Evolutionary conservation across 2,329 filamentous ascomycete genomes (phyloP), one percentile per base, ranked within the genome.

Genomic region (Alternaria burnsii): DNA sequence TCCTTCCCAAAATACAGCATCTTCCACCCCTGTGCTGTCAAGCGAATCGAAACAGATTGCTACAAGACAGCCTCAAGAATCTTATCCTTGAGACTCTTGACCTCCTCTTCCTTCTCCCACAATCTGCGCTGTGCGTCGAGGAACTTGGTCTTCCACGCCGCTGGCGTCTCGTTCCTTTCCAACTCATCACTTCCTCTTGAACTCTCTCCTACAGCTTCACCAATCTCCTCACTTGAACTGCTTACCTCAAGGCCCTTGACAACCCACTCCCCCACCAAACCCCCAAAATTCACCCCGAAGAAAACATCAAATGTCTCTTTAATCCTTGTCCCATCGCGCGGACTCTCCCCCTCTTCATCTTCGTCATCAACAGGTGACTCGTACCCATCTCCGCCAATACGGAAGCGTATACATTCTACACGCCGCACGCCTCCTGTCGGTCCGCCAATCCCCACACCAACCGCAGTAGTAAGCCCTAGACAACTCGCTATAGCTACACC

Each of bases 241-340:
- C 32, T 12, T 22, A 28, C 54, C 4, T 61, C 62, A 2, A 84
- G 54, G 0, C 80, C 80, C 51, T 81, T 81, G 14, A 81, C 74
- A 20, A 72, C 73, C 71, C 83, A 84, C 48, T 79, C 75, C 0
- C 81, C 82, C 0, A 68, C 74, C 34, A 82, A 70, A 0, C 76
- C 76, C 3, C 80, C 81, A 64, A 82, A 78, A 1, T 73, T 71
- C 3, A 80, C 75, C 3, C 69, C 75, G 74, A 83, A 84, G 28
- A 67, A 76, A 1, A 84, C 70, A 54, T 84, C 82, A 53, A 80
- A 84, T 0, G 79, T 76, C 52, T 81, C 78, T 30, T 74, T 73
- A 18, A 80, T 20, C 40, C 40, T 3, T 7, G 20, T 68, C 4
- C 41, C 64, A 2, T 36, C 7, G 9, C 66, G 36, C 12, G 66